Evolutionary conservation across 768 basidiomycete genomes (phyloP), one percentile per base, ranked within the genome.

Genomic region (Lactarius deliciosus): DNA sequence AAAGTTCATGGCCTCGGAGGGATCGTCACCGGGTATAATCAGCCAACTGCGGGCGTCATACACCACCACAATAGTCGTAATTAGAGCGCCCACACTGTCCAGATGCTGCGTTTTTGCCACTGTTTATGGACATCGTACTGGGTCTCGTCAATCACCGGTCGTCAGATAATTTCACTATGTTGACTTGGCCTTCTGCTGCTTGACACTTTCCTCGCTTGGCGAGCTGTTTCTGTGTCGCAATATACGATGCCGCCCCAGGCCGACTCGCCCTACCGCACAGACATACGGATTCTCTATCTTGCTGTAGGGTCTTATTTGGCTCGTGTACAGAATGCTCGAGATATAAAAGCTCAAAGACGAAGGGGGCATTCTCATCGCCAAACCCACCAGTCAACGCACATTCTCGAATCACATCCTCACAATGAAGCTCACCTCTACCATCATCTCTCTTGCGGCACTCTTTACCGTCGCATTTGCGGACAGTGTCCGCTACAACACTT

Each of bases 401-500:
- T 50, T 50, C 47, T 50, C 47, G 11, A 50, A 22, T 32, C 47
- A 11, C 47, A 25, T 50, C 47, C 47, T 50, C 47, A 50, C 22
- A 22, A 50, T 50, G 47, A 50, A 50, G 47, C 18, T 50, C 47
- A 50, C 47, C 13, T 50, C 47, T 22, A 22, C 47, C 47, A 22
- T 50, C 47, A 5, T 50, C 22, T 22, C 22, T 50, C 47, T 50
- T 10, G n/a, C 22, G 22, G 47, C 47, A 22, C 47, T 50, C 47
- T 50, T 50, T 25, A 22, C 47, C n/a, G 47, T 50, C 11, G 47
- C 47, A 22, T 13, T n/a, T 20, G 56, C 63, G 8, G 41, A 60
- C 59, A n/a, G 1, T 20, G 47, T 65, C 6, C 64, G 57, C 59
- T 60, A 55, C n/a, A 59, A 65, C 45, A 20, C 10, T 22, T 53